Conservation (phyloP, 2,329 filamentous ascomycete genomes). For the Diaporthe sp. region DNA sequence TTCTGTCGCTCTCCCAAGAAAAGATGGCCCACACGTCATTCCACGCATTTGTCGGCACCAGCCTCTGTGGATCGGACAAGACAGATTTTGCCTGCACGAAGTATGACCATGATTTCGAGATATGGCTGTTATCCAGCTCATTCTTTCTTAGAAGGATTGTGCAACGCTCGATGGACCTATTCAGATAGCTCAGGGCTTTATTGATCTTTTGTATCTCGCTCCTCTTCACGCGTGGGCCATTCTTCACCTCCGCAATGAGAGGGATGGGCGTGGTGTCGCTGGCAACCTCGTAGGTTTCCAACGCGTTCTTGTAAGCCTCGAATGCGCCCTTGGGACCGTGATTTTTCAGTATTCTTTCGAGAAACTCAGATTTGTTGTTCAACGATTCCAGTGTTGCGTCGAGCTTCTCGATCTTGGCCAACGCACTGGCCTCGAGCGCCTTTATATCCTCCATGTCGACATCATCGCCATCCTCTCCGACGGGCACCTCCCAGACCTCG, state of each 20-base stretch:
- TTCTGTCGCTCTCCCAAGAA: constrained; percentile 64
- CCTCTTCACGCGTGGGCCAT: background rate
- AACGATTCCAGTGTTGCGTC: constrained; percentile 32
- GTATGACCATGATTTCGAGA: constrained; percentile 60
- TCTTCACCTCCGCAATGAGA: background rate
- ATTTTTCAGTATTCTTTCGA: constrained; percentile 36
- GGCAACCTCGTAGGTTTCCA: constrained; percentile 34
- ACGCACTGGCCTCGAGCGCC: constrained; percentile 78
- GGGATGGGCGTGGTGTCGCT: constrained; percentile 11
- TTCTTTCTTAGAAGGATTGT: constrained; percentile 55
- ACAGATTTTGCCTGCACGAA: constrained; percentile 63
- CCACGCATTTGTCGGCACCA: constrained; percentile 74
- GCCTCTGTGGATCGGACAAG: constrained; percentile 62
- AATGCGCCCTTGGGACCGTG: constrained; percentile 39
- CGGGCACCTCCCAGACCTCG: constrained; percentile 18
- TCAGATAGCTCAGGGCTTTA: constrained; percentile 43
- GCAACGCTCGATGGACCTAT: constrained; percentile 47
- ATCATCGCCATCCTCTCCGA: constrained; percentile 58
- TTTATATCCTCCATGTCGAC: constrained; percentile 85
- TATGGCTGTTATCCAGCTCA: constrained; percentile 46
- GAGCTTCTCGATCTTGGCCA: constrained; percentile 45
- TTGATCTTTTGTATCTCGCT: constrained; percentile 44
- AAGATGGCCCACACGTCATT: constrained; percentile 75
- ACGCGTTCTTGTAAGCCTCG: constrained; percentile 34
- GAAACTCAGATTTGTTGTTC: constrained; percentile 15